These are phyloP conservation scores for Lactarius akahatsu DNA, from an alignment of 768 basidiomycete genomes.

Conservation along the genomic window DNA sequence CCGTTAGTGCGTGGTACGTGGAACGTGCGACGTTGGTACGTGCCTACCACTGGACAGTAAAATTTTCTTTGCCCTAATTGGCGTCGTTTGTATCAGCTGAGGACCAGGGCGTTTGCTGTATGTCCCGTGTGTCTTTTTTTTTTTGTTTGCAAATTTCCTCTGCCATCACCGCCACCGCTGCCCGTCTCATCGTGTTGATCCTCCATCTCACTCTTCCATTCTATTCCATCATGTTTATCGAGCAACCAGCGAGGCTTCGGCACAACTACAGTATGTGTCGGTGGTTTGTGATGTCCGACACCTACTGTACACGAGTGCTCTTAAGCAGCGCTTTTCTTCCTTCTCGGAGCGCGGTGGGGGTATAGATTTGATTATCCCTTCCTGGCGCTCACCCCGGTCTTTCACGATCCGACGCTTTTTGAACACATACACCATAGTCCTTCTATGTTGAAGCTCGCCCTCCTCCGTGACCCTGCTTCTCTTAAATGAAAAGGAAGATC, in stretches of 20 bases:
- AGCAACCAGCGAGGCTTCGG: neutral
- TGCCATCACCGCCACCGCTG: conserved; percentile 24
- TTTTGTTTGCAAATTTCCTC: neutral
- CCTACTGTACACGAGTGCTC: neutral
- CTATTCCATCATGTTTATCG: neutral
- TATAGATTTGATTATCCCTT: neutral
- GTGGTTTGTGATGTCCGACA: neutral
- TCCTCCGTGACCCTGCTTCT: neutral
- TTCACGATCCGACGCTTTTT: neutral
- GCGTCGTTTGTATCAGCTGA: neutral
- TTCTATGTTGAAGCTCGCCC: no score
- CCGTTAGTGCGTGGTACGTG: conserved; percentile 17
- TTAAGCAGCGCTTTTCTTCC: neutral
- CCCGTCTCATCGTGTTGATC: conserved; percentile 22
- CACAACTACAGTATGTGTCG: neutral
- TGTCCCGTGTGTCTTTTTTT: neutral
- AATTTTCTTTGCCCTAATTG: neutral
- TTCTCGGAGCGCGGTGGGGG: neutral
- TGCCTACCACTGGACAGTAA: neutral
- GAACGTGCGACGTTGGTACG: neutral
- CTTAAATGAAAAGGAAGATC: neutral
- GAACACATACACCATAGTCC: neutral
- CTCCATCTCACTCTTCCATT: neutral
- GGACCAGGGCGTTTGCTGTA: neutral
- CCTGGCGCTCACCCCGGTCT: neutral